Conservation (phyloP, 2,329 filamentous ascomycete genomes). For the Fusarium dimerum region DNA sequence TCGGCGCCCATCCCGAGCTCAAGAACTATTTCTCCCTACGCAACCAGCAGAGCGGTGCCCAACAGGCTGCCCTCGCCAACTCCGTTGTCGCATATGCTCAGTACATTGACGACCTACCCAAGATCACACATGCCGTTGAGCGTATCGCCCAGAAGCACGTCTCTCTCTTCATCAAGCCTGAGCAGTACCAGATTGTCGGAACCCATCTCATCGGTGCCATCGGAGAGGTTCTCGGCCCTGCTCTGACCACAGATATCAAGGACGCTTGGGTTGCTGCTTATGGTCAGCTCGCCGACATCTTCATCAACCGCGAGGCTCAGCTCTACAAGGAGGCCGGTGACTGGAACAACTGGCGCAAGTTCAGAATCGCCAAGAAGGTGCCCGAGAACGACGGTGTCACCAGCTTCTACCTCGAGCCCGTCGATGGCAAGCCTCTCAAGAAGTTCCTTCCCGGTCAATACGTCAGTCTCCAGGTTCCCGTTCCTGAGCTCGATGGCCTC, state of each 20-base stretch:
- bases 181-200: slow-evolving; percentile 72
- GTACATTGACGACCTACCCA: slow-evolving; percentile 69
- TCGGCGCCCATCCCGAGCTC: slow-evolving; percentile 63
- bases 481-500: slow-evolving; percentile 60
- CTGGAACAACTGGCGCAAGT: slow-evolving; percentile 53
- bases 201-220: slow-evolving; percentile 69
- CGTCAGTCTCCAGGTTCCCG: slow-evolving; percentile 62
- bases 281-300: slow-evolving; percentile 67
- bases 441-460: slow-evolving; percentile 72
- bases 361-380: slow-evolving; percentile 61
- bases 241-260: slow-evolving; percentile 64
- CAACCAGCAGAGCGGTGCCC: slow-evolving; percentile 67
- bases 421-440: slow-evolving; percentile 58
- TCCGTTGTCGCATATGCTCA: slow-evolving; percentile 72
- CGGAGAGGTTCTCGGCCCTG: slow-evolving; percentile 65
- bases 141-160: slow-evolving; percentile 78
- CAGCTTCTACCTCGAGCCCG: slow-evolving; percentile 69
- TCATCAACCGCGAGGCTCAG: slow-evolving; percentile 64
- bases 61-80: slow-evolving; percentile 68
- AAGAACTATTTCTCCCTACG: slow-evolving; percentile 71
- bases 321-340: slow-evolving; percentile 55
- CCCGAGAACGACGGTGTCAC: slow-evolving; percentile 61
- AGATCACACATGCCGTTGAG: slow-evolving; percentile 57
- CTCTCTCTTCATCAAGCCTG: slow-evolving; percentile 67
- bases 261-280: slow-evolving; percentile 75